These are phyloP conservation scores for Rhododendron simsii DNA, from an alignment of 148 eudicot species.

Conservation along the genomic window DNA sequence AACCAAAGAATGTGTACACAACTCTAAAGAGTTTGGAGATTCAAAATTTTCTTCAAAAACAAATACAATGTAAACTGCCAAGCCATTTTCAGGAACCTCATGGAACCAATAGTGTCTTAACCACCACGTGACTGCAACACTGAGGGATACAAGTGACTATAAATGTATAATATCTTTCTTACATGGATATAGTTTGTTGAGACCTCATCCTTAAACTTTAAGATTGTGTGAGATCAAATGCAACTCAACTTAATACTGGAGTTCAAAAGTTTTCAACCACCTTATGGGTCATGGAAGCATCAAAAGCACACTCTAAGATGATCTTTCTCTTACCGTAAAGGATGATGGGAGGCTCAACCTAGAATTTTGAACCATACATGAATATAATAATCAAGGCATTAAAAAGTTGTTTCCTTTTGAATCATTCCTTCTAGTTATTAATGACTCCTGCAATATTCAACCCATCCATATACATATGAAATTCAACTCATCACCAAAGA, in stretches of 20 bases:
- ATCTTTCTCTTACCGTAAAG: neutral
- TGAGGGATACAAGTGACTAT: neutral
- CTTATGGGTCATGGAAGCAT: neutral
- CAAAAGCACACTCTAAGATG: neutral
- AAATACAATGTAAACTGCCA: neutral
- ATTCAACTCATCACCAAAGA: neutral
- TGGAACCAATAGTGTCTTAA: neutral
- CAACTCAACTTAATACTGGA: neutral
- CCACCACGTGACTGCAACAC: neutral
- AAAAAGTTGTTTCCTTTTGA: neutral
- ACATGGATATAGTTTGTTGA: neutral
- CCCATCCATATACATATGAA: neutral
- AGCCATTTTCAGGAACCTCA: neutral
- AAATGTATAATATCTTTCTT: neutral
- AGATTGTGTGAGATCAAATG: neutral
- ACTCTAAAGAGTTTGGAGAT: neutral
- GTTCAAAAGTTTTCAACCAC: neutral
- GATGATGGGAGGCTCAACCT: neutral
- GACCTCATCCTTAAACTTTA: neutral
- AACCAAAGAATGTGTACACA: neutral
- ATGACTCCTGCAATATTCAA: neutral
- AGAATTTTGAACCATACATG: neutral
- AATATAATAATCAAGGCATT: neutral
- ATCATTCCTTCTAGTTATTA: neutral
- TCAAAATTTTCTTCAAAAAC: neutral